These are phyloP conservation scores for Heliosperma pusillum DNA, from an alignment of 148 eudicot genomes.

Conservation along the genomic window DNA sequence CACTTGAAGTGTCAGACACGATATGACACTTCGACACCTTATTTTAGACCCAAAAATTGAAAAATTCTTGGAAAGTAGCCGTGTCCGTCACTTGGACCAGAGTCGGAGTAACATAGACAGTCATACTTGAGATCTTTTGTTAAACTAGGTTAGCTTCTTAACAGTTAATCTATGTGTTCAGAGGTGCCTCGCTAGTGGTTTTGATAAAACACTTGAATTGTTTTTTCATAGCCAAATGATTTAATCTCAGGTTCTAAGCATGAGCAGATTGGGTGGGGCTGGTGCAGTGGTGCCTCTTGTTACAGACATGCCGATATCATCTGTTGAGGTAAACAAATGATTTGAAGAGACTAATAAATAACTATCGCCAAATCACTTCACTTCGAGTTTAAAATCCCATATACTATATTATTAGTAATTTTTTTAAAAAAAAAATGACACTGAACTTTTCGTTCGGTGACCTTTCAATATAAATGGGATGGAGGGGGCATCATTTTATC, in stretches of 20 bases:
- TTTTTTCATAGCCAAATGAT: conserved; percentile 12
- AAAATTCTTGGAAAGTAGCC: too few species aligned
- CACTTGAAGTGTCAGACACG: too few species aligned
- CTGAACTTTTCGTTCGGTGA: too few species aligned
- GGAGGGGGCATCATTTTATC: not conserved
- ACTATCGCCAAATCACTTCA: not conserved
- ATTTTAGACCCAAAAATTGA: too few species aligned
- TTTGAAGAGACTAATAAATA: not conserved
- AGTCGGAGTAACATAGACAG: too few species aligned
- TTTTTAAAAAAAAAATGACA: too few species aligned
- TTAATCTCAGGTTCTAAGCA: conserved; percentile 56
- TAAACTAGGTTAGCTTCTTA: not conserved
- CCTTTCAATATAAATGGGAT: too few species aligned
- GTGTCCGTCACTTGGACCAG: too few species aligned
- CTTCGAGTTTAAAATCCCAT: not conserved
- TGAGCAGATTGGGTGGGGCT: conserved; percentile 79
- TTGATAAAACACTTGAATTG: not conserved
- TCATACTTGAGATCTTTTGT: not conserved
- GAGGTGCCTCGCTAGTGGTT: conserved; percentile 13
- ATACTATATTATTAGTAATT: not conserved
- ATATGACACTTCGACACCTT: too few species aligned
- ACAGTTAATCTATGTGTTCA: not conserved
- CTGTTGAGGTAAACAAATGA: conserved; percentile 48
- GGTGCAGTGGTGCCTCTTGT: conserved; percentile 76
- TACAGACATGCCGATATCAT: conserved; percentile 58